Percentiles rank a stretch among this genome's conserved stretches.
Conservation (phyloP, 1,284 basidiomycete genomes). For the Tilletiaria anomala region DNA sequence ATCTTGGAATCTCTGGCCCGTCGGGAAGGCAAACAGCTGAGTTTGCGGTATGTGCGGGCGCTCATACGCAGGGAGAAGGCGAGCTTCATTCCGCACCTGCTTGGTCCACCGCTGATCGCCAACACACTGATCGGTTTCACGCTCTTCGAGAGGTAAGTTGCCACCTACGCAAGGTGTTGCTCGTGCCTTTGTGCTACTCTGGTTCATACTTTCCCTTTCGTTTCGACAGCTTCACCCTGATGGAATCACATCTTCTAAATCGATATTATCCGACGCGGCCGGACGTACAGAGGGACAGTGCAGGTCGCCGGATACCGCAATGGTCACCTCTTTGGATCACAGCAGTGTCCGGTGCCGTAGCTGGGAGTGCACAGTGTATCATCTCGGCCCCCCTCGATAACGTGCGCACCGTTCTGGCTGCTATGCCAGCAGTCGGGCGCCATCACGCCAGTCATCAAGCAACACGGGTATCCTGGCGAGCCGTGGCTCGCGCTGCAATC, state of each 20-base stretch:
- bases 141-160: slow-evolving; percentile 37
- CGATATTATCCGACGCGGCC: slow-evolving; percentile 1
- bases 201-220: too few relatives aligned
- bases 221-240: slow-evolving; percentile 35
- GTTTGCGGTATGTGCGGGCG: slow-evolving; percentile 32
- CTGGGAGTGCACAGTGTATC: slow-evolving; percentile 41
- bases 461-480: slow-evolving; percentile 24
- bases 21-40: slow-evolving; percentile 34
- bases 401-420: slow-evolving; percentile 37
- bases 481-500: slow-evolving; percentile 28
- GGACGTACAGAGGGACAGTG: slow-evolving; percentile 1
- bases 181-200: too few relatives aligned
- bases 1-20: slow-evolving; percentile 40
- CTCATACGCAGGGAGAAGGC: slow-evolving; percentile 32
- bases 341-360: slow-evolving; percentile 31
- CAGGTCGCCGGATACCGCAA: background rate
- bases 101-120: slow-evolving; percentile 38
- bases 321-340: slow-evolving; percentile 31
- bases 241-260: slow-evolving; percentile 15
- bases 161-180: too few relatives aligned
- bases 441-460: slow-evolving; percentile 1
- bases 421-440: background rate
- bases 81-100: slow-evolving; percentile 14
- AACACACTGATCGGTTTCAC: slow-evolving; percentile 40
- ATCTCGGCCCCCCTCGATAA: slow-evolving; percentile 42